phyloP scores from a whole-genome alignment of 2,329 filamentous ascomycete genomes.

The Penicillium sp. region DNA sequence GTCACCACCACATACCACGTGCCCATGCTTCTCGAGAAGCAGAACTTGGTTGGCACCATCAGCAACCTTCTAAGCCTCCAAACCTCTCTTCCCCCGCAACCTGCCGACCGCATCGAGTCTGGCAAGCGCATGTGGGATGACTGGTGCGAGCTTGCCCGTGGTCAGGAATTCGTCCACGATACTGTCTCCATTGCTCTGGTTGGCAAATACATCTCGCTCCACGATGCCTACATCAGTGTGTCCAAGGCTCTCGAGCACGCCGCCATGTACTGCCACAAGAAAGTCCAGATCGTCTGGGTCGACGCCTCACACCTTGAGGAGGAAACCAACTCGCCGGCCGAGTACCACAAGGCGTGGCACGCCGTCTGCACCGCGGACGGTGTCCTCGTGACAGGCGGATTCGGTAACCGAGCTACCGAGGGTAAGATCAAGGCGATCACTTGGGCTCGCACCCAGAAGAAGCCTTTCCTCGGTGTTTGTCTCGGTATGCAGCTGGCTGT shows the following conservation, averaged over 20 bases:
- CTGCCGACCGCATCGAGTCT: slow-evolving; percentile 52
- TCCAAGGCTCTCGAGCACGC: slow-evolving; percentile 62
- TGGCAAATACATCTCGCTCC: slow-evolving; percentile 83
- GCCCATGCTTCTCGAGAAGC: slow-evolving; percentile 82
- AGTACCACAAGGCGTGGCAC: slow-evolving; percentile 85
- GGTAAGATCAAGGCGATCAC: slow-evolving; percentile 88
- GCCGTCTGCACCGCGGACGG: slow-evolving; percentile 65
- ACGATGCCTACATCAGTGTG: slow-evolving; percentile 83
- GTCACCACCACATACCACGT: slow-evolving; percentile 92
- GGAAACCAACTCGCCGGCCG: slow-evolving; percentile 60
- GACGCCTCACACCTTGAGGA: slow-evolving; percentile 83
- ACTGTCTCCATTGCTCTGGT: slow-evolving; percentile 80
- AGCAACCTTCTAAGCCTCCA: slow-evolving; percentile 62
- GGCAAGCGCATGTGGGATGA: slow-evolving; percentile 72
- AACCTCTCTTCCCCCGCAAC: slow-evolving; percentile 47
- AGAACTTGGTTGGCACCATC: slow-evolving; percentile 71
- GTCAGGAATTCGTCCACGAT: slow-evolving; percentile 65
- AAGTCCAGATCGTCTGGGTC: slow-evolving; percentile 65
- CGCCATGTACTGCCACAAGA: slow-evolving; percentile 17
- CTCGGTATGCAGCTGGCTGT: slow-evolving; percentile 92
- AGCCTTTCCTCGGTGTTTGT: slow-evolving; percentile 85
- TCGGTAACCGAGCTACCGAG: slow-evolving; percentile 77
- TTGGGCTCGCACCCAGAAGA: slow-evolving; percentile 79
- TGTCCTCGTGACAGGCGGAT: slow-evolving; percentile 66
- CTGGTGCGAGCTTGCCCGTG: slow-evolving; percentile 72